Conservation (phyloP, 495 filamentous ascomycete species). For the Xylaria bambusicola region DNA sequence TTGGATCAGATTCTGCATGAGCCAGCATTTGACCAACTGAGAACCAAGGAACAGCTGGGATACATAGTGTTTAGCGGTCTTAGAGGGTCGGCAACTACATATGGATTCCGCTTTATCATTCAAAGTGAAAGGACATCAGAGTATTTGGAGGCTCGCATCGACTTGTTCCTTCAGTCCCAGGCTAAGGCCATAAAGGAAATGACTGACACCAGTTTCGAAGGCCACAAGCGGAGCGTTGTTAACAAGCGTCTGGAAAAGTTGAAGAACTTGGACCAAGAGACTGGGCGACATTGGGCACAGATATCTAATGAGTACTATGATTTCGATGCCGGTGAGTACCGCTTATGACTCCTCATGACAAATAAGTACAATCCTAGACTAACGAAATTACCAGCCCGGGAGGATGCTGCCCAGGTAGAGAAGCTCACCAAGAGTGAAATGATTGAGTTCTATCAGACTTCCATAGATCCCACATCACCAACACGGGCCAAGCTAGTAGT, state of each 20-base stretch:
- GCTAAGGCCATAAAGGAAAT: conserved; percentile 68
- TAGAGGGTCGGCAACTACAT: conserved; percentile 66
- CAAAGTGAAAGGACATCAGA: conserved; percentile 85
- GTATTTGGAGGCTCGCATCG: conserved; percentile 85
- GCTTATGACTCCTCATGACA: background rate
- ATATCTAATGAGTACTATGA: conserved; percentile 86
- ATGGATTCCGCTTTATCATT: conserved; percentile 87
- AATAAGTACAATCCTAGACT: background rate
- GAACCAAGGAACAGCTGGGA: conserved; percentile 96
- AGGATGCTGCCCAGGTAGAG: conserved; percentile 74
- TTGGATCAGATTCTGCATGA: conserved; percentile 92
- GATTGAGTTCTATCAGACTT: conserved; percentile 74
- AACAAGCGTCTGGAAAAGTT: conserved; percentile 87
- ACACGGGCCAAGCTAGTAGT: conserved; percentile 78
- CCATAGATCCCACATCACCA: conserved; percentile 72
- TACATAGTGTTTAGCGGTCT: conserved; percentile 91
- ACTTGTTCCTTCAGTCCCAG: conserved; percentile 73
- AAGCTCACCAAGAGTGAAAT: conserved; percentile 76
- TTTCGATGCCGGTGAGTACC: conserved; percentile 73
- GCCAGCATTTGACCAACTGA: conserved; percentile 88
- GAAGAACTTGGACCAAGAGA: conserved; percentile 90
- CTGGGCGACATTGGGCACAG: conserved; percentile 76
- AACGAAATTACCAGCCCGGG: conserved; percentile 54
- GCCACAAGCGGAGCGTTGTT: conserved; percentile 85
- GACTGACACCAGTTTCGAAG: conserved; percentile 83